Conservation (phyloP, 306 rosid species). For the Dryas alaskensis region DNA sequence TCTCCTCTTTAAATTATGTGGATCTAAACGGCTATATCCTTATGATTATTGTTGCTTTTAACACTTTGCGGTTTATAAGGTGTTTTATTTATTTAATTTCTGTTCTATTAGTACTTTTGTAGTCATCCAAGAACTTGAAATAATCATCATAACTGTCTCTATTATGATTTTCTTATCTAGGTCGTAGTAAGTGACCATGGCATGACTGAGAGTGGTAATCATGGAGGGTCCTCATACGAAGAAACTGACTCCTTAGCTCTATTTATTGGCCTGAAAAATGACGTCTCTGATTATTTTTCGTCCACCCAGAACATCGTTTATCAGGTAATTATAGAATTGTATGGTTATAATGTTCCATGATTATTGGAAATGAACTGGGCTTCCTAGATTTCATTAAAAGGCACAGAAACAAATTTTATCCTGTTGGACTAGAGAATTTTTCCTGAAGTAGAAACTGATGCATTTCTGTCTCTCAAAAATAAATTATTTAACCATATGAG, state of each 20-base stretch:
- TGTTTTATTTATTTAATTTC: not conserved
- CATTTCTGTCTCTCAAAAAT: not conserved
- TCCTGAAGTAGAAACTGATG: not conserved
- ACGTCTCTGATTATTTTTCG: conserved; percentile 33
- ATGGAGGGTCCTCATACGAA: conserved; percentile 88
- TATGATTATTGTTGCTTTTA: not conserved
- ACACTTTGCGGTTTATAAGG: not conserved
- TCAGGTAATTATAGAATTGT: conserved; percentile 54
- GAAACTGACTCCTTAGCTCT: conserved; percentile 83
- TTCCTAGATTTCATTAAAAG: not conserved
- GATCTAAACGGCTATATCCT: not conserved
- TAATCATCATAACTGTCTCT: conserved; percentile 13
- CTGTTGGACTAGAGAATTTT: not conserved
- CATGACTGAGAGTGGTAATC: conserved; percentile 91
- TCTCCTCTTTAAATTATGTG: not conserved
- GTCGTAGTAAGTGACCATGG: conserved; percentile 94
- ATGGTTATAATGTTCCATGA: not conserved
- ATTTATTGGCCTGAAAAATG: conserved; percentile 56
- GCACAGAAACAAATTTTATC: not conserved
- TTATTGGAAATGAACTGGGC: not conserved
- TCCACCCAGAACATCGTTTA: conserved; percentile 41
- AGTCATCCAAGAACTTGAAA: conserved; percentile 2
- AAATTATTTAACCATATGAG: not conserved
- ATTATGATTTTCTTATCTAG: conserved; percentile 35
- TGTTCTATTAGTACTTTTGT: conserved; percentile 11